A percentile compares a stretch with the other conserved stretches of the same genome.
Conservation (phyloP, 371 early-diverging fungal genomes). For the Rhizopus stolonifer region DNA sequence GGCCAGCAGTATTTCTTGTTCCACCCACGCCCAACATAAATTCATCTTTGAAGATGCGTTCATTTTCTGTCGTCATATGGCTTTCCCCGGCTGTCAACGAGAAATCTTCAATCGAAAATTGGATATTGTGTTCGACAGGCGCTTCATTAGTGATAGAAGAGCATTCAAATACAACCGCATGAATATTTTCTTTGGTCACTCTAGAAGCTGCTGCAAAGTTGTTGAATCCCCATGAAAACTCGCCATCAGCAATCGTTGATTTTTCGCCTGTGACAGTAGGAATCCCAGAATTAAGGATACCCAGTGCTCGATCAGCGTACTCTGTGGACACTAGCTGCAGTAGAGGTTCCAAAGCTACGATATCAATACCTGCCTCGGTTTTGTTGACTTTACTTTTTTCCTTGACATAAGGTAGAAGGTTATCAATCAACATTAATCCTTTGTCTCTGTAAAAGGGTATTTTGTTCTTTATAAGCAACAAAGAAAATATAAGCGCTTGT, state of each 20-base stretch:
- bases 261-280: constrained; percentile 20
- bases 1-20: constrained; percentile 3
- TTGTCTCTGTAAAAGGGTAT: constrained; percentile 62
- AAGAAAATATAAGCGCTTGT: constrained; percentile 62
- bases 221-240: constrained; percentile 37
- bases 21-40: constrained; percentile 3
- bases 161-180: constrained; percentile 54
- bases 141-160: constrained; percentile 43
- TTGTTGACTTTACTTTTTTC: neutral
- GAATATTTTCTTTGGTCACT: constrained; percentile 50
- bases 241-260: constrained; percentile 20
- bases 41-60: constrained; percentile 5
- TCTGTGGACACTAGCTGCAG: constrained; percentile 65
- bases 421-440: constrained; percentile 62
- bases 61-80: constrained; percentile 1
- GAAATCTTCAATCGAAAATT: constrained; percentile 50
- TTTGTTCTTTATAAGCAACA: constrained; percentile 66
- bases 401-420: constrained; percentile 58
- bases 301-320: constrained; percentile 65
- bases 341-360: constrained; percentile 50
- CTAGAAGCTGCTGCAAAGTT: constrained; percentile 32
- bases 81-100: constrained; percentile 42
- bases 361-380: constrained; percentile 31
- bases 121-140: constrained; percentile 46
- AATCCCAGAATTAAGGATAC: constrained; percentile 70